A percentile compares a stretch with the other conserved stretches of the same genome.
phyloP scores from a whole-genome alignment of 768 basidiomycete species.

The Pisolithus marmoratus region DNA sequence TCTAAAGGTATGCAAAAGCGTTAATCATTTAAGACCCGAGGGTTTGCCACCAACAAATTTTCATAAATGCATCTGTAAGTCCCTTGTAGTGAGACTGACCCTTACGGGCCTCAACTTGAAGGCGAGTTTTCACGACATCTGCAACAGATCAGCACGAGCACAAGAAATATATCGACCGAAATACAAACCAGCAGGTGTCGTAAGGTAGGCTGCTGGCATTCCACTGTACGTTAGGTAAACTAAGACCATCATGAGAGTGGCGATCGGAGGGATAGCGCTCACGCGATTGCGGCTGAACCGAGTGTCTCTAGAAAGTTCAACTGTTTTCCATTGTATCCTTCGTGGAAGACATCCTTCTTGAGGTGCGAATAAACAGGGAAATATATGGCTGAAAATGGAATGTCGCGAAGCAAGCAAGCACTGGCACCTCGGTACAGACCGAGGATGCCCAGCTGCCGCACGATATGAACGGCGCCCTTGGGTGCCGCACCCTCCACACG shows the following conservation, averaged over 20 bases:
- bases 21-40: too few species aligned
- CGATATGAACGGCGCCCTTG: slow-evolving; percentile 86
- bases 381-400: slow-evolving; percentile 95
- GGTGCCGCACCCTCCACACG: slow-evolving; percentile 76
- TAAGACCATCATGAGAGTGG: slow-evolving; percentile 10
- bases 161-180: slow-evolving; percentile 2
- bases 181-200: slow-evolving; percentile 76
- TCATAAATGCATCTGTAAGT: slow-evolving; percentile 79
- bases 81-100: slow-evolving; percentile 94
- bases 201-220: slow-evolving; percentile 95
- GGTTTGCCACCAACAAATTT: slow-evolving; percentile 62
- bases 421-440: slow-evolving; percentile 92
- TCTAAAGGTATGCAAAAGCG: slow-evolving; percentile 39
- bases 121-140: slow-evolving; percentile 97
- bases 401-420: slow-evolving; percentile 91
- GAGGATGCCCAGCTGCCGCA: slow-evolving; percentile 85
- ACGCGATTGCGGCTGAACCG: slow-evolving; percentile 76
- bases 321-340: slow-evolving; percentile 93
- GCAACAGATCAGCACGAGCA: slow-evolving; percentile 13
- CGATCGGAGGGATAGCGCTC: slow-evolving; percentile 28
- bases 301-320: slow-evolving; percentile 89
- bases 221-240: slow-evolving; percentile 53
- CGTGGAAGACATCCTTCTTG: slow-evolving; percentile 91
- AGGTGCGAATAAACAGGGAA: slow-evolving; percentile 85
- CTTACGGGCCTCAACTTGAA: slow-evolving; percentile 88